Evolutionary conservation across 2,329 filamentous ascomycete genomes (phyloP).

Genomic region (Venturia carpophila): DNA sequence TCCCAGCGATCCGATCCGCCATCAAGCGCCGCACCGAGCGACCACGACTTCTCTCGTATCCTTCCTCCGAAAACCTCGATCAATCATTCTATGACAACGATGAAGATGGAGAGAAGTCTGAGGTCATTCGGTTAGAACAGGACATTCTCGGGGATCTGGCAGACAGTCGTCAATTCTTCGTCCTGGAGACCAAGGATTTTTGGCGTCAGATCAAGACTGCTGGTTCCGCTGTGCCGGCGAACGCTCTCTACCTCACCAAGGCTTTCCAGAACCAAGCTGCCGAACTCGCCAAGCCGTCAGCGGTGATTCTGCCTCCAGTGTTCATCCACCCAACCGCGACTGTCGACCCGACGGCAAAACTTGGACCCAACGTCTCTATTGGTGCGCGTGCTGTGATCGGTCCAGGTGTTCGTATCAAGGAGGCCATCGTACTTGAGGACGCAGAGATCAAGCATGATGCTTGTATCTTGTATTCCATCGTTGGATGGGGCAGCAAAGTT

Average conservation of each 20-base stretch:
- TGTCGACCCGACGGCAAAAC: slow-evolving; percentile 90
- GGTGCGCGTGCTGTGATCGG: slow-evolving; percentile 81
- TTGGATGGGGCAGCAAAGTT: slow-evolving; percentile 92
- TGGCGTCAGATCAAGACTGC: slow-evolving; percentile 99
- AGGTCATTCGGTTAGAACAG: slow-evolving; percentile 91
- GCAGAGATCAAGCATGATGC: slow-evolving; percentile 94
- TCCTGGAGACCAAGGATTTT: slow-evolving; percentile 97
- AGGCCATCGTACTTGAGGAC: slow-evolving; percentile 91
- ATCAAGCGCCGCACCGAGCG: slow-evolving; percentile 94
- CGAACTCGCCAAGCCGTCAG: slow-evolving; percentile 74
- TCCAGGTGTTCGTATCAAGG: slow-evolving; percentile 85
- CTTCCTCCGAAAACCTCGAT: slow-evolving; percentile 88
- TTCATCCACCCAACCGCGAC: slow-evolving; percentile 89
- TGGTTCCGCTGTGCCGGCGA: slow-evolving; percentile 91
- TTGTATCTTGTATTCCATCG: slow-evolving; percentile 89
- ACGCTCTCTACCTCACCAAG: slow-evolving; percentile 92
- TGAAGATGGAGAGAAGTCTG: slow-evolving; percentile 69
- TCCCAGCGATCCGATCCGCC: slow-evolving; percentile 85
- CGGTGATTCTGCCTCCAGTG: slow-evolving; percentile 83
- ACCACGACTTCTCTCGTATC: slow-evolving; percentile 87
- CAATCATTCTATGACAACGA: slow-evolving; percentile 56
- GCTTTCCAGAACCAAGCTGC: slow-evolving; percentile 74
- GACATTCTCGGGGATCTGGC: slow-evolving; percentile 93
- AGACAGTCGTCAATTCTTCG: slow-evolving; percentile 96
- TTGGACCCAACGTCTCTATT: slow-evolving; percentile 93